phyloP scores from a whole-genome alignment of 2,329 filamentous ascomycete genomes.

The Epichloe festucae region DNA sequence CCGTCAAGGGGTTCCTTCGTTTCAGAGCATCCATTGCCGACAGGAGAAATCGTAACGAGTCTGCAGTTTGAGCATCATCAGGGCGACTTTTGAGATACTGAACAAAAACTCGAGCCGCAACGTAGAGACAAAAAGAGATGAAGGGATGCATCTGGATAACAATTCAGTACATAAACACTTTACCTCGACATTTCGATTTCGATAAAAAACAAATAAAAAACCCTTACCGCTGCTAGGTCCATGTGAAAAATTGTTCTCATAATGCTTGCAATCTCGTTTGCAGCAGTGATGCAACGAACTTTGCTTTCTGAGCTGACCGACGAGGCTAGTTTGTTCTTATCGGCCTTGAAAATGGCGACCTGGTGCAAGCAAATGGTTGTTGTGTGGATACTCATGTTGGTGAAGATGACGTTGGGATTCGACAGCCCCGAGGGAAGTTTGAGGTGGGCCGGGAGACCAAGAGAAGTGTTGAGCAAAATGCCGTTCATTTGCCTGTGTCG shows the following conservation, averaged over 20 bases:
- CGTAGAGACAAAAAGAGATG: conserved; percentile 88
- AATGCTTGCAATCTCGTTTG: conserved; percentile 84
- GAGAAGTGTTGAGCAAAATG: conserved; percentile 73
- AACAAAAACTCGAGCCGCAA: conserved; percentile 88
- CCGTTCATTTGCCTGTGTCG: conserved; percentile 83
- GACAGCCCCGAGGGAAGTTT: conserved; percentile 64
- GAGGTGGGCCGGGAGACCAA: conserved; percentile 68
- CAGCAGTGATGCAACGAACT: conserved; percentile 81
- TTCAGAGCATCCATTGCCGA: conserved; percentile 85
- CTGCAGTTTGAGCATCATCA: conserved; percentile 63
- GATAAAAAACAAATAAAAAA: background rate
- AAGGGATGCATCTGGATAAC: conserved; percentile 78
- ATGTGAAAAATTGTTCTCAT: conserved; percentile 92
- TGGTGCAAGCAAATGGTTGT: conserved; percentile 97
- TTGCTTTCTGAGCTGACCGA: conserved; percentile 82
- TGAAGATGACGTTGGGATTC: conserved; percentile 79
- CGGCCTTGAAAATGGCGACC: conserved; percentile 93
- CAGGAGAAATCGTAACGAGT: conserved; percentile 81
- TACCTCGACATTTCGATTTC: background rate
- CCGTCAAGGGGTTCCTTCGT: conserved; percentile 75
- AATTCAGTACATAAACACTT: background rate
- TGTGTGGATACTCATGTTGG: conserved; percentile 95
- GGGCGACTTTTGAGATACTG: conserved; percentile 94
- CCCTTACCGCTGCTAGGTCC: conserved; percentile 65
- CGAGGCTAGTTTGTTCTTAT: conserved; percentile 67